A percentile compares a stretch with the other conserved stretches of the same genome.
Evolutionary conservation across 495 filamentous ascomycete genomes (phyloP).

Genomic region (Chaetomium cochliodes): DNA sequence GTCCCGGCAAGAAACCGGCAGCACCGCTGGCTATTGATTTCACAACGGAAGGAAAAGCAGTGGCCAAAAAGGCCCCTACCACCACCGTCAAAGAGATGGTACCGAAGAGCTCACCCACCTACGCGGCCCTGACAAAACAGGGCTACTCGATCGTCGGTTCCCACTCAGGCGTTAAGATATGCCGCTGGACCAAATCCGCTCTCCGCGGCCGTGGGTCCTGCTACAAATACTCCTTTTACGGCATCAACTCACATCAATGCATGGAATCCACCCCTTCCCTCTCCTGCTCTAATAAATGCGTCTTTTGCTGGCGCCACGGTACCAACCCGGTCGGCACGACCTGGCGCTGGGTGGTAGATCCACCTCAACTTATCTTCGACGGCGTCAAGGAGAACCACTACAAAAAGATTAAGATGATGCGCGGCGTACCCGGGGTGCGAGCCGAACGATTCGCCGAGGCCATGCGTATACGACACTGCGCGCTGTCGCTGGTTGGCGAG

Average conservation of each 20-base stretch:
- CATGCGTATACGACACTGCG: slow-evolving; percentile 90
- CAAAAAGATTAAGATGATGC: slow-evolving; percentile 95
- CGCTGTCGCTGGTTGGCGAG: slow-evolving; percentile 85
- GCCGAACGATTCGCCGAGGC: slow-evolving; percentile 90
- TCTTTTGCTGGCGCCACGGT: slow-evolving; percentile 98
- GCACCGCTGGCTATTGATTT: slow-evolving; percentile 79
- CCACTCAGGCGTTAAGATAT: slow-evolving; percentile 96
- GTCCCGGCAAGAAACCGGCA: slow-evolving; percentile 23
- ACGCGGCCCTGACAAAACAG: slow-evolving; percentile 86
- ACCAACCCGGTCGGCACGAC: slow-evolving; percentile 95
- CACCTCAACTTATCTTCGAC: slow-evolving; percentile 80
- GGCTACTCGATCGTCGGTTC: slow-evolving; percentile 93
- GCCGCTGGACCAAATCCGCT: slow-evolving; percentile 96
- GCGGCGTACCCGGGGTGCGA: slow-evolving; percentile 85
- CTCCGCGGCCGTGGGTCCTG: slow-evolving; percentile 93
- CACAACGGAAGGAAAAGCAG: slow-evolving; percentile 61
- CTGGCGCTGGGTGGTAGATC: slow-evolving; percentile 94
- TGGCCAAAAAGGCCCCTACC: slow-evolving; percentile 45
- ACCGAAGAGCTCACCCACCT: slow-evolving; percentile 81
- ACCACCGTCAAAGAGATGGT: slow-evolving; percentile 82
- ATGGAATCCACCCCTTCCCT: slow-evolving; percentile 97
- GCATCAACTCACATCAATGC: slow-evolving; percentile 90
- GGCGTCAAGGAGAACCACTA: slow-evolving; percentile 91
- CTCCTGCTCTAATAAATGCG: slow-evolving; percentile 95
- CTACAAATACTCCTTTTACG: slow-evolving; percentile 97